A percentile compares a stretch with the other conserved stretches of the same genome.
Conservation (phyloP, 441 rosid genomes). For the Mallotus japonicus region DNA sequence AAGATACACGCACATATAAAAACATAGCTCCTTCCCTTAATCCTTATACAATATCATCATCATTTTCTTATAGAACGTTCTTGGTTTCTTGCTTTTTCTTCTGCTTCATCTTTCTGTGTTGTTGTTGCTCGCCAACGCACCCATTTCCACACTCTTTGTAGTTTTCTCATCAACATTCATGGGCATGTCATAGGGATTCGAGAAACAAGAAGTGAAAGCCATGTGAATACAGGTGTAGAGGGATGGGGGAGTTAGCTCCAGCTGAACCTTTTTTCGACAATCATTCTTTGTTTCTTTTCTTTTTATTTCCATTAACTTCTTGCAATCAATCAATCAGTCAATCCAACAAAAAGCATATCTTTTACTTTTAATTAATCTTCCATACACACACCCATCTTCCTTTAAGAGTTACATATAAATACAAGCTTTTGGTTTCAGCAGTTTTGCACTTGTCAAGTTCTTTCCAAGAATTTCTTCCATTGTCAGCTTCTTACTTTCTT, state of each 20-base stretch:
- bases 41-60: not conserved
- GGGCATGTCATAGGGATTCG: constrained; percentile 17
- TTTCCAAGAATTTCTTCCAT: no score
- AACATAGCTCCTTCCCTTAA: not conserved
- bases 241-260: constrained; percentile 26
- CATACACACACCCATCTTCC: no score
- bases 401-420: no score
- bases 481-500: no score
- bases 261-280: constrained; percentile 9
- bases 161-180: not conserved
- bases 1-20: not conserved
- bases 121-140: constrained; percentile 30
- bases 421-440: no score
- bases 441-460: no score
- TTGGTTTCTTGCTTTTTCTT: not conserved
- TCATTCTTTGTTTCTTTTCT: constrained; percentile 15
- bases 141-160: constrained; percentile 20
- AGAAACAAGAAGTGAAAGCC: constrained; percentile 23
- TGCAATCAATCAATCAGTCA: constrained; percentile 23
- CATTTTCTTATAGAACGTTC: constrained; percentile 5
- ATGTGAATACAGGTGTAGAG: constrained; percentile 38
- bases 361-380: no score
- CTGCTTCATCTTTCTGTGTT: not conserved
- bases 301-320: not conserved
- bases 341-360: no score